Base-by-base conservation (phyloP, 2,329 filamentous ascomycete genomes). In the Colletotrichum sp. region DNA sequence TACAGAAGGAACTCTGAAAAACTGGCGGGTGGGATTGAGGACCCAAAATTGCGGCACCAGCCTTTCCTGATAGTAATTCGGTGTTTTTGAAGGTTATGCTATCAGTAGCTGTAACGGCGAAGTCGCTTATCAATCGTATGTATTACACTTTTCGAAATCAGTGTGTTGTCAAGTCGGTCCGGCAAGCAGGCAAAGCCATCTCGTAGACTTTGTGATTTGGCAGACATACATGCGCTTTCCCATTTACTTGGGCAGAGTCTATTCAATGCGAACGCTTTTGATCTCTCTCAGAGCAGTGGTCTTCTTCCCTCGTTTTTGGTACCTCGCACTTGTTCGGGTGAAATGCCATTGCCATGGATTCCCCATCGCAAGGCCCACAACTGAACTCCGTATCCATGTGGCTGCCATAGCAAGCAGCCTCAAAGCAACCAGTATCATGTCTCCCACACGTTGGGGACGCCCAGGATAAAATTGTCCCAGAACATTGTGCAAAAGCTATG, bases 11-110 rank as follows among this genome's bases (percentile, higher is more conserved):
- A 52, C 44, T 52, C 44, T 52, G 0, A 21, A 10, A 52, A 52
- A 21, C 44, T 52, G 44, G 44, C 44, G n/a, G 44, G 44, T 52
- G 6, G 44, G 44, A 0, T 52, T 13, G 44, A 52, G 44, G 6
- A 10, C n/a, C 0, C 0, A 52, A 3, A 8, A 0, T 13, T 1
- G 44, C 0, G 44, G n/a, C 44, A 6, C 5, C 44, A 52, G 44
- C 18, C 39, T n/a, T n/a, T n/a, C 18, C 0, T 49, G 39, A 49
- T 0, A n/a, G 0, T 0, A 49, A 12, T 49, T 49, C 5, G 0
- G 39, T 49, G 5, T n/a, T 49, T 12, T 49, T 7, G 8, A 49
- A 49, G 18, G 5, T 49, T n/a, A 49, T n/a, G 9, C 5, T 2
- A 0, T 0, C 9, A 10, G 0, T 49, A 49, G 39, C 18, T n/a